phyloP scores from a whole-genome alignment of 2,329 filamentous ascomycete genomes.

The Chrysoporthe cubensis region DNA sequence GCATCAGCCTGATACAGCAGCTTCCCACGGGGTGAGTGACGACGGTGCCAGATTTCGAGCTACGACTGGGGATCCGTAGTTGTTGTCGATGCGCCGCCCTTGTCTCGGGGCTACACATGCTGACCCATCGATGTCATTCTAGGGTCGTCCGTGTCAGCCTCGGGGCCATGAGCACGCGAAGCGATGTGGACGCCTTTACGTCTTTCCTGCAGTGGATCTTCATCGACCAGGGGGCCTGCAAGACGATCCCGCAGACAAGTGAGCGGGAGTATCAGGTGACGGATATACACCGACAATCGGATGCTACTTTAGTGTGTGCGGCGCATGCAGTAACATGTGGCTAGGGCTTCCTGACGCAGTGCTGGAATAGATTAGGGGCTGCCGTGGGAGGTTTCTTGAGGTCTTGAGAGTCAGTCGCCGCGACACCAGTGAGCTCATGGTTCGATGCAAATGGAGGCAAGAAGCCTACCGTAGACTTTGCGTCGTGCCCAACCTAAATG shows the following conservation, averaged over 20 bases:
- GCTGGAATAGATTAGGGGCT: too few species aligned
- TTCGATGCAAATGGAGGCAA: too few species aligned
- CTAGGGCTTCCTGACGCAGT: not conserved
- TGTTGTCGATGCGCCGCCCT: not conserved
- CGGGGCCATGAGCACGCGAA: conserved; percentile 62
- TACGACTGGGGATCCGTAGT: not conserved
- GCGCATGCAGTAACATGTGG: conserved; percentile 11
- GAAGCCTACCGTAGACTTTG: too few species aligned
- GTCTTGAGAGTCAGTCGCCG: too few species aligned
- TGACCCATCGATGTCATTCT: conserved; percentile 14
- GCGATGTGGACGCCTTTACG: conserved; percentile 56
- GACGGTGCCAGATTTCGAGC: not conserved
- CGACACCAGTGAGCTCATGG: too few species aligned
- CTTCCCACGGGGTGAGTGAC: conserved; percentile 56
- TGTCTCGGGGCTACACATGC: not conserved
- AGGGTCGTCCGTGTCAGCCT: conserved; percentile 64
- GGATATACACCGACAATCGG: conserved; percentile 4
- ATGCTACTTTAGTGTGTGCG: conserved; percentile 10
- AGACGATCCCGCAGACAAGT: conserved; percentile 7
- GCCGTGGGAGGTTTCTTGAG: too few species aligned
- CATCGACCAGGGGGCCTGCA: conserved; percentile 32
- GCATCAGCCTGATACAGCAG: conserved; percentile 56
- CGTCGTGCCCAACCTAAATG: too few species aligned
- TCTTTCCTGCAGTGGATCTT: conserved; percentile 49
- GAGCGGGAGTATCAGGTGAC: not conserved